Percentiles rank a stretch among this genome's conserved stretches.
These are phyloP conservation scores for Ophiostoma australiae DNA, from an alignment of 2,329 filamentous ascomycete species.

Conservation along the genomic window DNA sequence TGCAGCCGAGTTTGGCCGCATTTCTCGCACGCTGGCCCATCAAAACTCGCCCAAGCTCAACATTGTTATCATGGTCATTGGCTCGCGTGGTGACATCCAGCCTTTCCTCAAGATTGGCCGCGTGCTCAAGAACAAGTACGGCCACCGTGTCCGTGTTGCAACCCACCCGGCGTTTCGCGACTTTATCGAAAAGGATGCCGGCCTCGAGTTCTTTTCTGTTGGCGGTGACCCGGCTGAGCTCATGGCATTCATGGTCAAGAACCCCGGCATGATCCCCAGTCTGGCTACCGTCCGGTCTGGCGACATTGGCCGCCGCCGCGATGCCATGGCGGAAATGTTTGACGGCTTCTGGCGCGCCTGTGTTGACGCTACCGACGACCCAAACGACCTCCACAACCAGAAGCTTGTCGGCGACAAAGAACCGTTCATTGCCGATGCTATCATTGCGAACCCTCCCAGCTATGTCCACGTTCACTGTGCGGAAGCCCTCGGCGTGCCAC, in stretches of 20 bases:
- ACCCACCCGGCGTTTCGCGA: constrained; percentile 74
- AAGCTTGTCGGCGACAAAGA: constrained; percentile 60
- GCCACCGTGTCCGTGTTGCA: constrained; percentile 71
- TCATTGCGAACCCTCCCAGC: constrained; percentile 76
- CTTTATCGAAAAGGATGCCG: constrained; percentile 67
- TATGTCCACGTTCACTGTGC: constrained; percentile 77
- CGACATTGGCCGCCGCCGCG: constrained; percentile 62
- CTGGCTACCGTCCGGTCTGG: constrained; percentile 67
- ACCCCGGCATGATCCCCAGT: constrained; percentile 70
- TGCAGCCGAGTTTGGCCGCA: constrained; percentile 28
- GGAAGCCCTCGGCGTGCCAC: constrained; percentile 68
- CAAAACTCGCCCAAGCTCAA: constrained; percentile 54
- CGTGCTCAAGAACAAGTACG: constrained; percentile 63
- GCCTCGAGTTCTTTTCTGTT: constrained; percentile 74
- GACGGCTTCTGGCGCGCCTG: constrained; percentile 77
- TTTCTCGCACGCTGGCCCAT: constrained; percentile 28
- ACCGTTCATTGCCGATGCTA: constrained; percentile 68
- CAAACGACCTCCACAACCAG: constrained; percentile 54
- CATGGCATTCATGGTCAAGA: constrained; percentile 88
- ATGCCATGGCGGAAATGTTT: constrained; percentile 76
- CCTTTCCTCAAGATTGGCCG: constrained; percentile 73
- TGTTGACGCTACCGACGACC: constrained; percentile 66
- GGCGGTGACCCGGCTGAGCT: constrained; percentile 75
- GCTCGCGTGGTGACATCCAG: constrained; percentile 73
- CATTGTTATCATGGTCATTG: constrained; percentile 80